phyloP scores from a whole-genome alignment of 768 basidiomycete genomes.

The Naganishia randhawae region DNA sequence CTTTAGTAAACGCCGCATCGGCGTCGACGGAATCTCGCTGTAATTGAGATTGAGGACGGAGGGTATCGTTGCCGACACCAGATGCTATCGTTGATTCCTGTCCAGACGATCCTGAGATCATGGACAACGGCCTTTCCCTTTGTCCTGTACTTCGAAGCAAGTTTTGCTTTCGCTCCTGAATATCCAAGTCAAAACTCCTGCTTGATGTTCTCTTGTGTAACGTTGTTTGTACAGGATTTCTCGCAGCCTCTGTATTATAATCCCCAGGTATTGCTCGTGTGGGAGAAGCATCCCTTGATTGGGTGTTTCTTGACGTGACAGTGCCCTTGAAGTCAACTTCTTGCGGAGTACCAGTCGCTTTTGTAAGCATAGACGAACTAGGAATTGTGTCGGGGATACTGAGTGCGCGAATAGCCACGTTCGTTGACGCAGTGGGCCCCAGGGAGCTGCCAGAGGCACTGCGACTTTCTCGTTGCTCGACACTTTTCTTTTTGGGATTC shows the following conservation, averaged over 20 bases:
- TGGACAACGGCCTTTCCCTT: neutral
- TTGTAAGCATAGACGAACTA: neutral
- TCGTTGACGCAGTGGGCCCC: neutral
- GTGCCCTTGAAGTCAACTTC: conserved; percentile 11
- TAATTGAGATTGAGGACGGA: too few species aligned
- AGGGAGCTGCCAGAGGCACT: conserved; percentile 14
- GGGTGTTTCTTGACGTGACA: too few species aligned
- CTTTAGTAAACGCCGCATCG: neutral
- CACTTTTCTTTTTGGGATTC: conserved; percentile 5
- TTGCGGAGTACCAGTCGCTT: conserved; percentile 2
- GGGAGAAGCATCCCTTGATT: conserved; percentile 10
- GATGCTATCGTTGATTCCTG: neutral
- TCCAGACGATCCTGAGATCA: neutral
- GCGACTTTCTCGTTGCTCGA: neutral
- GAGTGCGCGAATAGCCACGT: neutral
- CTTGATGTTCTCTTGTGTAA: conserved; percentile 14
- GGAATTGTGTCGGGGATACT: neutral
- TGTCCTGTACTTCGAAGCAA: neutral
- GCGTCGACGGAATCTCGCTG: too few species aligned
- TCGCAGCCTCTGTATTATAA: too few species aligned
- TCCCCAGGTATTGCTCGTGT: neutral
- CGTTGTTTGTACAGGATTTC: neutral
- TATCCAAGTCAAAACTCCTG: neutral
- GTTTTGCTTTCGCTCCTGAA: conserved; percentile 11
- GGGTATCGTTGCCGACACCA: too few species aligned